These are phyloP conservation scores for Aphanocladium album DNA, from an alignment of 2,329 filamentous ascomycete species.

Conservation along the genomic window DNA sequence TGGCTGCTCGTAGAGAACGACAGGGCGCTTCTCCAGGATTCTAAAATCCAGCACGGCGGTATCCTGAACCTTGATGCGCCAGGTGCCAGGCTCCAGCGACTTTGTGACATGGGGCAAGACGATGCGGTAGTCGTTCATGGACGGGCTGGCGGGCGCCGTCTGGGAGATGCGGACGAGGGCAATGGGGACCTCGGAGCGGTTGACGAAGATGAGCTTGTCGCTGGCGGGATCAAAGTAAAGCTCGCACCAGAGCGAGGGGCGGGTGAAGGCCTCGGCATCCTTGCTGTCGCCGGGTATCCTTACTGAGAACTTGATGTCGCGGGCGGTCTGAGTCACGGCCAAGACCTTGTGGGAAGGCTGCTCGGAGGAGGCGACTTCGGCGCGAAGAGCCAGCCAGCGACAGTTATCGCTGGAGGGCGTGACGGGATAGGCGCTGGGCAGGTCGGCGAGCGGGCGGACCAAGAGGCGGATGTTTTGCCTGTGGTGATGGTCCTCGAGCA, in stretches of 20 bases:
- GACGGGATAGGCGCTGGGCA: conserved; percentile 48
- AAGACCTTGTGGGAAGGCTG: conserved; percentile 52
- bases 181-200: conserved; percentile 51
- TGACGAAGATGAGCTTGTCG: conserved; percentile 53
- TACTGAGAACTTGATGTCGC: conserved; percentile 57
- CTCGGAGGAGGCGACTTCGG: conserved; percentile 48
- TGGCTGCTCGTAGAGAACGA: conserved; percentile 32
- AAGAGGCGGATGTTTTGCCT: conserved; percentile 53
- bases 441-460: conserved; percentile 47
- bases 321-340: conserved; percentile 55
- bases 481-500: conserved; percentile 48
- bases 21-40: conserved; percentile 50
- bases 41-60: conserved; percentile 53
- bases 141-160: conserved; percentile 31
- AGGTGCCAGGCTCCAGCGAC: conserved; percentile 49
- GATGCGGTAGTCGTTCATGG: conserved; percentile 38
- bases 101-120: conserved; percentile 41
- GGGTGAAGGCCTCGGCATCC: conserved; percentile 37
- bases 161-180: conserved; percentile 42
- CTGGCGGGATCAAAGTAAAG: conserved; percentile 56
- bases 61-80: conserved; percentile 48
- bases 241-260: conserved; percentile 53
- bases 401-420: conserved; percentile 52
- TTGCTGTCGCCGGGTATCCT: conserved; percentile 50
- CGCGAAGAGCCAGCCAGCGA: conserved; percentile 51